Percentiles rank a stretch among this genome's conserved stretches.
Conservation (phyloP, 768 basidiomycete genomes). For the Butyriboletus loyo region DNA sequence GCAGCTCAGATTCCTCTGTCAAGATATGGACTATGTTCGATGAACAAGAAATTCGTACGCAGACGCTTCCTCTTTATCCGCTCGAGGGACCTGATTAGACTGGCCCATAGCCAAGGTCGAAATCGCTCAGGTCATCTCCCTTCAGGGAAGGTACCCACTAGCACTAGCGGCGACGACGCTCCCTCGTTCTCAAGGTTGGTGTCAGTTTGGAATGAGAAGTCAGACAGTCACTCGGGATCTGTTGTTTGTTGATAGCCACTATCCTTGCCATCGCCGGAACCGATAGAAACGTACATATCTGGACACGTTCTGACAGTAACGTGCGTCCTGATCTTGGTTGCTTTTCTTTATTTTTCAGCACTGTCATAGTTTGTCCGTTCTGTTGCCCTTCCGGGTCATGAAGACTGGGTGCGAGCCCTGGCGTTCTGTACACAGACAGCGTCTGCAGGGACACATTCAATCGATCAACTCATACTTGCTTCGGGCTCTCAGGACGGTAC, state of each 20-base stretch:
- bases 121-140: conserved; percentile 55
- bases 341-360: not conserved
- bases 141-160: conserved; percentile 73
- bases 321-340: conserved; percentile 35
- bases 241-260: conserved; percentile 38
- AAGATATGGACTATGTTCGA: conserved; percentile 64
- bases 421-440: conserved; percentile 50
- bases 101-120: conserved; percentile 33
- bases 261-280: conserved; percentile 86
- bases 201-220: conserved; percentile 8
- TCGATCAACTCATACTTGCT: conserved; percentile 66
- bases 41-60: conserved; percentile 30
- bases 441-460: conserved; percentile 8
- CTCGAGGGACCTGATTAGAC: conserved; percentile 5
- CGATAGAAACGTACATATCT: conserved; percentile 75
- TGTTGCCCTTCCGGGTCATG: conserved; percentile 73
- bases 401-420: conserved; percentile 92
- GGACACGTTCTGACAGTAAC: conserved; percentile 57
- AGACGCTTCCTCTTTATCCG: not conserved
- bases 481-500: conserved; percentile 96
- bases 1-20: conserved; percentile 77
- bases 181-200: conserved; percentile 64
- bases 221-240: not conserved
- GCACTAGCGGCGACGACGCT: conserved; percentile 61
- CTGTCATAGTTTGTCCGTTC: conserved; percentile 54